These are phyloP conservation scores for Hymenoscyphus occultus DNA, from an alignment of 2,329 filamentous ascomycete genomes.

Conservation along the genomic window DNA sequence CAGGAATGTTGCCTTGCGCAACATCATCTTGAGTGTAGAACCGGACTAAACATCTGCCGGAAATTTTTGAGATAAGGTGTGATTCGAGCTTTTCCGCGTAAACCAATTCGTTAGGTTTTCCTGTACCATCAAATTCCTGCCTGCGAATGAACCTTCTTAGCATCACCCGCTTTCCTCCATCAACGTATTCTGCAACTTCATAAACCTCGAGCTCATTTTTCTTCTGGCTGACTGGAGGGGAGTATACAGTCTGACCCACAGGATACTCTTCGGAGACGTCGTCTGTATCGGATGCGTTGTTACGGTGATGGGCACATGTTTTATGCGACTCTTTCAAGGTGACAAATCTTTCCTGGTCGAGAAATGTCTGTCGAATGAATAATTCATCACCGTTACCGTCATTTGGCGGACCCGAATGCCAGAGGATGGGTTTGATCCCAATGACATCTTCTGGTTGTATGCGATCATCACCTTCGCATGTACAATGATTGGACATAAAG, in stretches of 20 bases:
- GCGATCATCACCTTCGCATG: conserved; percentile 46
- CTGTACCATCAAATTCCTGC: conserved; percentile 37
- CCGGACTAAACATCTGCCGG: conserved; percentile 58
- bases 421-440: conserved; percentile 55
- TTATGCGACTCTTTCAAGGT: conserved; percentile 55
- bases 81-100: conserved; percentile 48
- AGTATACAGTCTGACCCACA: conserved; percentile 56
- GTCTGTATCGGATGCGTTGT: conserved; percentile 9
- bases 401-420: conserved; percentile 47
- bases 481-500: conserved; percentile 75
- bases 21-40: conserved; percentile 45
- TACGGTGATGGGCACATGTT: conserved; percentile 45
- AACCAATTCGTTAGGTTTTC: conserved; percentile 48
- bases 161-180: conserved; percentile 36
- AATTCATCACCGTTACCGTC: conserved; percentile 43
- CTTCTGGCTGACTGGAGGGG: conserved; percentile 41
- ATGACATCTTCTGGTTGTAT: conserved; percentile 54
- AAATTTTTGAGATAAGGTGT: conserved; percentile 43
- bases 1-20: conserved; percentile 43
- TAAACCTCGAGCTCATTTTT: conserved; percentile 54
- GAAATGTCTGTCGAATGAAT: conserved; percentile 70
- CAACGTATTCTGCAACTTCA: conserved; percentile 47
- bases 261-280: conserved; percentile 37
- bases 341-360: conserved; percentile 58
- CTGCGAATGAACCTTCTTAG: conserved; percentile 56